Base-by-base conservation (phyloP, 305 asterid species). In the Fraxinus floribunda region DNA sequence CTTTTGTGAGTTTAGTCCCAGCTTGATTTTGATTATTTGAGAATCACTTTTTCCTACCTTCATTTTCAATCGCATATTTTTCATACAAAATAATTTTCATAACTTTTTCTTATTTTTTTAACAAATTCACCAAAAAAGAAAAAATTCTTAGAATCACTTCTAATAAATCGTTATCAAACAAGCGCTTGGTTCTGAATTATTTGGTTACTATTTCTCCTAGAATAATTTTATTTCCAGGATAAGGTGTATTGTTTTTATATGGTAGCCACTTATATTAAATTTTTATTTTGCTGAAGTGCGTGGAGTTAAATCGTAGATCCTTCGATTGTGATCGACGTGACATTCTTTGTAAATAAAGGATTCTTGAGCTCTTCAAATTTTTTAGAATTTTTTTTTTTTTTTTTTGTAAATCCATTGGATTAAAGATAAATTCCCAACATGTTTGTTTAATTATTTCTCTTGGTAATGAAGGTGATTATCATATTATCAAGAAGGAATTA, bases 401-500 rank as follows among this genome's bases (percentile, higher is more conserved):
- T 1, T 5, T 15, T 7, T 18, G 3, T 16, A n/a, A 55, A 15
- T 46, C 15, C 4, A 44, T 2, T 44, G 55, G 64, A 52, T 52
- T 16, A 1, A 38, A 44, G 77, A 79, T 82, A 9, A 44, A 11
- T 44, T 44, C 55, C 55, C 3, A 44, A 2, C n/a, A 44, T 83
- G 24, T 77, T 71, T 79, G 79, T 76, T 39, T 74, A 18, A 76
- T 8, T 74, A 18, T 70, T 84, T 81, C 32, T 81, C 39, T 71
- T 81, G 84, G 73, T 11, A 26, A 81, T 84, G 84, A 84, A 11
- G 80, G 38, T 74, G 68, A 73, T 78, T 75, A 62, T 77, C 73
- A 71, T 82, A 83, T 90, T 83, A 78, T 84, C 83, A 71, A 83
- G 62, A 75, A 86, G 87, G 88, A 88, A 87, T 83, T 88, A 83